Evolutionary conservation across 306 rosid genomes (phyloP).

Genomic region (Vigna radiata): DNA sequence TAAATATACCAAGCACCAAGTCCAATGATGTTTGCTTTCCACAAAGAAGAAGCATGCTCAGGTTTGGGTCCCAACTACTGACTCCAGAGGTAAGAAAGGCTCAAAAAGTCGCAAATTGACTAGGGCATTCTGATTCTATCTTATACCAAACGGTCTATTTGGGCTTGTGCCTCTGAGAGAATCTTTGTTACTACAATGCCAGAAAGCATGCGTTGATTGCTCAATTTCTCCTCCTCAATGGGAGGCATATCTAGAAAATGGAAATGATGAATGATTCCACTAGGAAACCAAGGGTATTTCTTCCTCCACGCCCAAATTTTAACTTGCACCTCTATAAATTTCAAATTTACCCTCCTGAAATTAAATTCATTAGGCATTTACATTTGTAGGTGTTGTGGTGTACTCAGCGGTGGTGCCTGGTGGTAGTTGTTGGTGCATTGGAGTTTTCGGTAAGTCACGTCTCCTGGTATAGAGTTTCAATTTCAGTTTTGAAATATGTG

Average conservation of each 20-base stretch:
- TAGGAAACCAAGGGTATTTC: background rate
- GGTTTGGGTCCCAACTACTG: conserved; percentile 56
- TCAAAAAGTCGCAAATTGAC: conserved; percentile 47
- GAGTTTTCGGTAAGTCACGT: too few species aligned
- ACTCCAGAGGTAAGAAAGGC: conserved; percentile 40
- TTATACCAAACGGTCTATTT: background rate
- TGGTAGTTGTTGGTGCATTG: too few species aligned
- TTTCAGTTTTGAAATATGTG: too few species aligned
- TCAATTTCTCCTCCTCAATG: conserved; percentile 30
- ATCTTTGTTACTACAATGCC: conserved; percentile 48
- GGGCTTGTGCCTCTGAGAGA: conserved; percentile 39
- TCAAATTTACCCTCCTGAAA: too few species aligned
- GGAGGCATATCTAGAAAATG: conserved; percentile 35
- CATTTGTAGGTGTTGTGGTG: too few species aligned
- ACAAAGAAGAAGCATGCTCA: conserved; percentile 61
- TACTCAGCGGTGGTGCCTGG: too few species aligned
- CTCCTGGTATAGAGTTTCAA: too few species aligned
- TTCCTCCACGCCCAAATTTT: too few species aligned
- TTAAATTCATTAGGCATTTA: too few species aligned
- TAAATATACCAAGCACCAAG: conserved; percentile 23
- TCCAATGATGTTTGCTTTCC: conserved; percentile 49
- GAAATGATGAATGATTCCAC: conserved; percentile 37
- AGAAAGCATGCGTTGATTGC: conserved; percentile 56
- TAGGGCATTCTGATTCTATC: conserved; percentile 32
- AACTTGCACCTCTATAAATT: too few species aligned